These are phyloP conservation scores for Cercospora sp. DNA, from an alignment of 2,329 filamentous ascomycete genomes.

Conservation along the genomic window DNA sequence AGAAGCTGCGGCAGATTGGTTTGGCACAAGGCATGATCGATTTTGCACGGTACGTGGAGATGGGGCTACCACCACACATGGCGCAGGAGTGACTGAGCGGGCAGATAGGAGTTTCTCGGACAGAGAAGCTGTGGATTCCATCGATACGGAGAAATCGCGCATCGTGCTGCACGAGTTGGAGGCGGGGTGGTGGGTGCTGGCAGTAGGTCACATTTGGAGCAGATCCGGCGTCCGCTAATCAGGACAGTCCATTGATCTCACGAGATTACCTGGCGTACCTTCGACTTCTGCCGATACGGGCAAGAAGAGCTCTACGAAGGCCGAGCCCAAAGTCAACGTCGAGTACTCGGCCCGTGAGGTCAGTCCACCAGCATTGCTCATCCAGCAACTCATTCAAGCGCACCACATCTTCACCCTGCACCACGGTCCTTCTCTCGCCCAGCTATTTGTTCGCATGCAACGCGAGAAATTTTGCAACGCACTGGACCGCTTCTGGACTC, in stretches of 20 bases:
- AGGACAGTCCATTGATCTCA: conserved; percentile 74
- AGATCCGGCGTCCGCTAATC: conserved; percentile 17
- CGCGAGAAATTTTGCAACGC: conserved; percentile 70
- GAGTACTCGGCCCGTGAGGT: conserved; percentile 92
- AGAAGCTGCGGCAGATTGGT: conserved; percentile 87
- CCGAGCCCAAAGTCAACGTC: conserved; percentile 44
- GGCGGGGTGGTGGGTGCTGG: conserved; percentile 90
- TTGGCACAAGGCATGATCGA: conserved; percentile 95
- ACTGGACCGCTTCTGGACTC: conserved; percentile 79
- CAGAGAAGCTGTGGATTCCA: conserved; percentile 72
- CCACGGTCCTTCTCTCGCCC: conserved; percentile 72
- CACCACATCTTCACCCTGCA: conserved; percentile 85
- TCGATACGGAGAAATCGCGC: conserved; percentile 87
- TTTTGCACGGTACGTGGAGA: conserved; percentile 65
- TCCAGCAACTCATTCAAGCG: conserved; percentile 78
- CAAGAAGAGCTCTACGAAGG: conserved; percentile 29
- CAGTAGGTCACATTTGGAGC: conserved; percentile 58
- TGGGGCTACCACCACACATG: neutral
- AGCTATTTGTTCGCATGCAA: conserved; percentile 65
- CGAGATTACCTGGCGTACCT: conserved; percentile 60
- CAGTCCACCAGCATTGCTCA: conserved; percentile 73
- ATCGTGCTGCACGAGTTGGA: conserved; percentile 87
- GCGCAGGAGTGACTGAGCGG: conserved; percentile 31
- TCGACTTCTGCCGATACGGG: conserved; percentile 38
- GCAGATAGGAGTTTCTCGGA: conserved; percentile 69